phyloP scores from a whole-genome alignment of 2,329 filamentous ascomycete genomes.

The Rutstroemia sp. region DNA sequence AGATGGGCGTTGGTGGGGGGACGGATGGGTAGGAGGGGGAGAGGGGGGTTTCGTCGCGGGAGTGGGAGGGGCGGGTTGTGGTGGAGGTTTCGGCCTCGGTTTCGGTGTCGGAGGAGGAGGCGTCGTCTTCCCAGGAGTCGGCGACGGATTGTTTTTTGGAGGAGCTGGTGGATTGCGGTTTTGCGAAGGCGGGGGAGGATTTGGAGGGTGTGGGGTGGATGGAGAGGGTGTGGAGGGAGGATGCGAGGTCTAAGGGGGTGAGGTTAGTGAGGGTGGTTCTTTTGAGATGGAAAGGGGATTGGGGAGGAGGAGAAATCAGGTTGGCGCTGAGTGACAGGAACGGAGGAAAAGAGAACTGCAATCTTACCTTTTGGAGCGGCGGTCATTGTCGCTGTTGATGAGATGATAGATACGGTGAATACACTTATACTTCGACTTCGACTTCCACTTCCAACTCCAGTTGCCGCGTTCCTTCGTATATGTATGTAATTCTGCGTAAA shows the following conservation, averaged over 20 bases:
- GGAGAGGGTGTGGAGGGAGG: constrained; percentile 18
- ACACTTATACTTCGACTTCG: too few relatives aligned
- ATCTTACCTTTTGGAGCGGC: constrained; percentile 4
- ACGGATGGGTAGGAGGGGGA: constrained; percentile 35
- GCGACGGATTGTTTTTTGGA: constrained; percentile 39
- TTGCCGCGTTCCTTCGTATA: too few relatives aligned
- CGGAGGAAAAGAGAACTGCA: neutral
- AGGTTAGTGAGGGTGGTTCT: neutral
- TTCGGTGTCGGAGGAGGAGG: constrained; percentile 28
- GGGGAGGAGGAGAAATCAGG: neutral
- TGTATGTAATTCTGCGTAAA: too few relatives aligned
- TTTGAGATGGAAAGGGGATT: neutral
- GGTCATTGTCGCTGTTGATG: constrained; percentile 3
- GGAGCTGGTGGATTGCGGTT: constrained; percentile 25
- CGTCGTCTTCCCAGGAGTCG: constrained; percentile 75
- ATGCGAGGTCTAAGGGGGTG: constrained; percentile 19
- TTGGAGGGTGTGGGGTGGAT: constrained; percentile 12
- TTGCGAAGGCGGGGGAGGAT: constrained; percentile 19
- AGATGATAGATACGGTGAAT: too few relatives aligned
- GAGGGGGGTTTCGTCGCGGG: neutral
- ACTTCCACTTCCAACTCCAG: too few relatives aligned
- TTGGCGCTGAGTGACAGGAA: too few relatives aligned
- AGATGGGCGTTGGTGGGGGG: constrained; percentile 62
- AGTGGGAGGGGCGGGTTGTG: constrained; percentile 15
- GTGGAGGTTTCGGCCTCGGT: neutral